phyloP scores from a whole-genome alignment of 2,329 filamentous ascomycete genomes.

The Neofusicoccum sp. region DNA sequence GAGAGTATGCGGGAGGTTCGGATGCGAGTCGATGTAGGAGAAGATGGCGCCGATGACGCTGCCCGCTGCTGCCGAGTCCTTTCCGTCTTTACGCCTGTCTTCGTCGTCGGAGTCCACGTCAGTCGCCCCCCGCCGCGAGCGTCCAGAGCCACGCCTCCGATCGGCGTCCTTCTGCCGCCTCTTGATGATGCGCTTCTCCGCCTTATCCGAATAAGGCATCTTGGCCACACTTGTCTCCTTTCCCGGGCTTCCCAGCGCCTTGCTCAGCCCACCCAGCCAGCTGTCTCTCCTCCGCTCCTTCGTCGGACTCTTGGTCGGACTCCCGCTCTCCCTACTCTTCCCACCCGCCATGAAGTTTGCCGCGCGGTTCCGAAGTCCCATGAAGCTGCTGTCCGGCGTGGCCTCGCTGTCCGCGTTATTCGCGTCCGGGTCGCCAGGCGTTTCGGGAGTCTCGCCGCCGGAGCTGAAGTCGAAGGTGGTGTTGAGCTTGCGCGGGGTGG shows the following conservation, averaged over 20 bases:
- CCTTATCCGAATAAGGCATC: constrained; percentile 43
- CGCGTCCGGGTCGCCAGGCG: constrained; percentile 38
- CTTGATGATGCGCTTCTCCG: constrained; percentile 43
- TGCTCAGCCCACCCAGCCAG: constrained; percentile 29
- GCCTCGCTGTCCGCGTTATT: constrained; percentile 45
- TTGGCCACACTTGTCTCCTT: constrained; percentile 32
- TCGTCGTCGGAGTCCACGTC: constrained; percentile 30
- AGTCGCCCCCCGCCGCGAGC: constrained; percentile 20
- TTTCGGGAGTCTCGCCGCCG: constrained; percentile 53
- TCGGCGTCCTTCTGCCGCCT: constrained; percentile 35
- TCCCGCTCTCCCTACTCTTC: constrained; percentile 20
- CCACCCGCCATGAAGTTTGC: constrained; percentile 23
- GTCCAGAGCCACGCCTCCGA: constrained; percentile 30
- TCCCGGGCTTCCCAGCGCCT: constrained; percentile 26
- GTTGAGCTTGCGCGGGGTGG: constrained; percentile 40
- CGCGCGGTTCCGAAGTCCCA: constrained; percentile 22
- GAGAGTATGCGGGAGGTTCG: constrained; percentile 65
- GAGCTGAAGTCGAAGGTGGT: constrained; percentile 49
- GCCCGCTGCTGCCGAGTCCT: constrained; percentile 22
- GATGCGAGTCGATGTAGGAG: constrained; percentile 65
- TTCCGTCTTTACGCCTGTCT: constrained; percentile 23
- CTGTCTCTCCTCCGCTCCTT: constrained; percentile 38
- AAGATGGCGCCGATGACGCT: constrained; percentile 54
- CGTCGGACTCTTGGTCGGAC: constrained; percentile 33
- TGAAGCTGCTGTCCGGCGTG: constrained; percentile 40